Conservation (phyloP, 352 stramenopile species). For the Phytophthora meadii region DNA sequence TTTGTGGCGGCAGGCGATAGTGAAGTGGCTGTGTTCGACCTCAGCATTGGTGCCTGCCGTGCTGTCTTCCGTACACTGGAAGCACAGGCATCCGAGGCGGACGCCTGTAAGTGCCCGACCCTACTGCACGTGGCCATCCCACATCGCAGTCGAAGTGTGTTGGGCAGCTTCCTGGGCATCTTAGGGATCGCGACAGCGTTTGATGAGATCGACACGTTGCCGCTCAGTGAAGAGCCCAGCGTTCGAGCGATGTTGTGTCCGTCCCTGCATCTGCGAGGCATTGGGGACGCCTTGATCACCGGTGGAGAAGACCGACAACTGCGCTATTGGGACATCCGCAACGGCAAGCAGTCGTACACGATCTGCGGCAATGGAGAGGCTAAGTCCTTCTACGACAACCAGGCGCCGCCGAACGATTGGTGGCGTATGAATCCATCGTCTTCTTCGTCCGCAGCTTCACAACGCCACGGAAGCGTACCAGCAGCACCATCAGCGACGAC, state of each 20-base stretch:
- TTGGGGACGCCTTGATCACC: conserved; percentile 91
- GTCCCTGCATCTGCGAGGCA: conserved; percentile 86
- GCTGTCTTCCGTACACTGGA: conserved; percentile 93
- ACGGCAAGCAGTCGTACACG: conserved; percentile 94
- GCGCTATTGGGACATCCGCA: conserved; percentile 97
- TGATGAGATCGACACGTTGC: conserved; percentile 81
- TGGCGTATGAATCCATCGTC: conserved; percentile 81
- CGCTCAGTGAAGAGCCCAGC: conserved; percentile 78
- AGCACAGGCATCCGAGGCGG: conserved; percentile 72
- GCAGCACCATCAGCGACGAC: conserved; percentile 33
- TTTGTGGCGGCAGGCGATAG: conserved; percentile 95
- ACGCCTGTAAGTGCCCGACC: conserved; percentile 77
- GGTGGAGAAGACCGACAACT: conserved; percentile 95
- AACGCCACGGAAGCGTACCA: conserved; percentile 39
- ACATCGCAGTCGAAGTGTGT: conserved; percentile 68
- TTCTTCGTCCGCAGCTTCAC: conserved; percentile 27
- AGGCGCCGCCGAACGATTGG: conserved; percentile 77
- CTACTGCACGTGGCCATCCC: conserved; percentile 81
- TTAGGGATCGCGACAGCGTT: conserved; percentile 83
- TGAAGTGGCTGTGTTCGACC: conserved; percentile 90
- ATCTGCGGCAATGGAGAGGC: conserved; percentile 89
- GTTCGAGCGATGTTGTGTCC: conserved; percentile 91
- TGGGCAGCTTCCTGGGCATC: conserved; percentile 84
- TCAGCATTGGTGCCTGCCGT: conserved; percentile 90
- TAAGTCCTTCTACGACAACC: conserved; percentile 90